Conservation (phyloP, 768 basidiomycete species). For the Amylocystis lapponica region DNA sequence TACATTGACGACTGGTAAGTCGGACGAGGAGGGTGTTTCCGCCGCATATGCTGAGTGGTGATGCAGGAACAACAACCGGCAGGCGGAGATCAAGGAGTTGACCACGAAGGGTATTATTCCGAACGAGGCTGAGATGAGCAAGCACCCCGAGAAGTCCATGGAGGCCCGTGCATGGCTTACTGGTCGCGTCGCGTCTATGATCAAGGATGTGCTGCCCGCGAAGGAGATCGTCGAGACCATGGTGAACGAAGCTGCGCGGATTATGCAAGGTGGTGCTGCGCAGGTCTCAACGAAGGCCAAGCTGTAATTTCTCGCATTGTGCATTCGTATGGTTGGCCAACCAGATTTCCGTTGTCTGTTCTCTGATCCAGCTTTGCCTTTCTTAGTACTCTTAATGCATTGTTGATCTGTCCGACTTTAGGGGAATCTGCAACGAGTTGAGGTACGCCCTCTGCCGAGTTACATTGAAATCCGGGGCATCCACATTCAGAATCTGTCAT, state of each 20-base stretch:
- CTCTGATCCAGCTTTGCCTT: too few species aligned
- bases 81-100: conserved; percentile 76
- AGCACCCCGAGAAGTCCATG: conserved; percentile 76
- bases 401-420: too few species aligned
- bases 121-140: conserved; percentile 59
- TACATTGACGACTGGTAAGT: conserved; percentile 81
- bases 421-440: too few species aligned
- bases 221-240: conserved; percentile 79
- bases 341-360: too few species aligned
- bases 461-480: too few species aligned
- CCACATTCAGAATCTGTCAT: too few species aligned
- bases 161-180: conserved; percentile 72
- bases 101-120: conserved; percentile 84
- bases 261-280: conserved; percentile 37
- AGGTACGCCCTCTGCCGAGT: too few species aligned
- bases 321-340: too few species aligned
- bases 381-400: too few species aligned
- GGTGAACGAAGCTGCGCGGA: conserved; percentile 52
- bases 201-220: conserved; percentile 75
- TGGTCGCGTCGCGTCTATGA: conserved; percentile 73
- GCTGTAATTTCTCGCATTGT: too few species aligned
- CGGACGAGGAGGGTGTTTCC: neutral
- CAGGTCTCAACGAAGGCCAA: conserved; percentile 41
- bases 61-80: conserved; percentile 67
- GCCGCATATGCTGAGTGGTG: neutral